Base-by-base conservation (phyloP, 345 rosid genomes). In the Microthlaspi erraticum region DNA sequence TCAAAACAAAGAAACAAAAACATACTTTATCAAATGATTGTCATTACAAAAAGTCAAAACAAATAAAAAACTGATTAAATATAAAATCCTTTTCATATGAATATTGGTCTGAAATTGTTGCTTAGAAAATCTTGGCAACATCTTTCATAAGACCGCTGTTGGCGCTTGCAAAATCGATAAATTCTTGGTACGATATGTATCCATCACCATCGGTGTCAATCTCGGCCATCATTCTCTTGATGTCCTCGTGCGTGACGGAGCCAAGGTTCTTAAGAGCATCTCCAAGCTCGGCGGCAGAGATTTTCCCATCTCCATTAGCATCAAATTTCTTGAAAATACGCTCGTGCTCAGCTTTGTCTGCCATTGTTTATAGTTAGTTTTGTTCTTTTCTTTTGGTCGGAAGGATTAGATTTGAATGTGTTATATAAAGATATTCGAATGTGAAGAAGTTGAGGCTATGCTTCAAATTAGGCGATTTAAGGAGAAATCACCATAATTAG, bases 181-280 rank as follows among this genome's bases (percentile, higher is more conserved):
- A 93, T 62, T 91, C 98, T 32, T 85, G 19, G 48, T 72, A 84
- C 0, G 98, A 91, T 33, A 93, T 93, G 83, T 26, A 82, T 6
- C 98, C 98, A 56, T 93, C 96, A 4, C 97, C 97, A 20, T 93
- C 89, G 0, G 94, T 89, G 58, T 93, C 98, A 20, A 93, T 91
- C 83, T 91, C 97, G 0, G 78, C 81, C 98, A 93, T 93, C 98
- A 91, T 93, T 16, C 87, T 79, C 29, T 81, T 80, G 16, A 89
- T 39, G 67, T 93, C 98, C 0, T 86, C 98, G 0, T 36, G 44
- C 0, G 91, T 83, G 72, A 86, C 87, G 0, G 91, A 81, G 1
- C 91, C 90, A 0, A 91, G 91, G 7, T 82, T 66, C 83, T 89
- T 86, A 60, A 89, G 72, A 39, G 92, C 80, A 3, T 88, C 92